These are phyloP conservation scores for Xylariaceae sp. DNA, from an alignment of 2,329 filamentous ascomycete genomes.

Conservation along the genomic window DNA sequence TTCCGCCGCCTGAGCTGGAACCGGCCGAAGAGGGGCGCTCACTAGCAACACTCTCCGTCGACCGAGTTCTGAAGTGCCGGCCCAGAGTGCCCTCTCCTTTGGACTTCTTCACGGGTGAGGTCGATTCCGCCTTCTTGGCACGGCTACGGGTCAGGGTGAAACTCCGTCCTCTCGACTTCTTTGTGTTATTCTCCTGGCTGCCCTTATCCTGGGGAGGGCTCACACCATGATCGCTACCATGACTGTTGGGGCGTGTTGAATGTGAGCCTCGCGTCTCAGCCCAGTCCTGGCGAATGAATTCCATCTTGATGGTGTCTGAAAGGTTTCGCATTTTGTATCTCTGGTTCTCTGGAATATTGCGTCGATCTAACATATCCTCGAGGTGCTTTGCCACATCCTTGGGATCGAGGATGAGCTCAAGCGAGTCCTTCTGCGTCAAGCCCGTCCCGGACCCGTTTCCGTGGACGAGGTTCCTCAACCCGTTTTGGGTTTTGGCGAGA, in stretches of 20 bases:
- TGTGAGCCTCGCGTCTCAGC: conserved; percentile 58
- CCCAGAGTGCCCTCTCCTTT: conserved; percentile 61
- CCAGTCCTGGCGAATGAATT: conserved; percentile 90
- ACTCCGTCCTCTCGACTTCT: conserved; percentile 65
- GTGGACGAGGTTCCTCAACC: conserved; percentile 38
- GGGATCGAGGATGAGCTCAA: conserved; percentile 52
- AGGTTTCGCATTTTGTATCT: conserved; percentile 91
- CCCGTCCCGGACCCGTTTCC: conserved; percentile 38
- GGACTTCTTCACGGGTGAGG: conserved; percentile 69
- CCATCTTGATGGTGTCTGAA: conserved; percentile 85
- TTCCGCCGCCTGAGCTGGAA: conserved; percentile 51
- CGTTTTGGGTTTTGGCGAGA: conserved; percentile 38
- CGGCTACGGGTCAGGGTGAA: conserved; percentile 67
- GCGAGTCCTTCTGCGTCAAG: conserved; percentile 35
- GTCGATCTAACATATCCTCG: conserved; percentile 68
- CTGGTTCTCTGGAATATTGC: conserved; percentile 92
- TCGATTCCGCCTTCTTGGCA: conserved; percentile 54
- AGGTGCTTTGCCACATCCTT: conserved; percentile 54
- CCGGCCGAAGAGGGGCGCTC: conserved; percentile 55
- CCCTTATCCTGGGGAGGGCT: too few relatives aligned
- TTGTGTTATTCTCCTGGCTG: conserved; percentile 42
- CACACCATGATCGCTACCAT: conserved; percentile 40
- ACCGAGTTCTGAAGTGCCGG: conserved; percentile 67
- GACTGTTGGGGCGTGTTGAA: conserved; percentile 41
- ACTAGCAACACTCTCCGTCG: conserved; percentile 63